Conservation (phyloP, 176 grass and related monocot species). For the Saccharum spontaneum region DNA sequence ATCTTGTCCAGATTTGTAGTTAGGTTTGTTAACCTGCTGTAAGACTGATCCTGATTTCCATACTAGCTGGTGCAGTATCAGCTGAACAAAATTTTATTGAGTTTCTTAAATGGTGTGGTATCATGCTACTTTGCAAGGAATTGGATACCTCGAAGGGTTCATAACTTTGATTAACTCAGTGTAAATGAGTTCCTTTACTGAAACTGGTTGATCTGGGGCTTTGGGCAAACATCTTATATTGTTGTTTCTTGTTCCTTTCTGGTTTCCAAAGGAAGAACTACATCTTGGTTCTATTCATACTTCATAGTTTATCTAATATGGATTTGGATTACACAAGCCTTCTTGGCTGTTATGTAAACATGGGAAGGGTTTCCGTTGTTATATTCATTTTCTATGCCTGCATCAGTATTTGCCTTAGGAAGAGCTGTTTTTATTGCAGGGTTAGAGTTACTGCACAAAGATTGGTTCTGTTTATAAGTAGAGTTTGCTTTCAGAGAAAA, state of each 20-base stretch:
- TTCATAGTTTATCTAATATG: constrained; percentile 1
- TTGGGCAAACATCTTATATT: neutral
- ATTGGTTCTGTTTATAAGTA: neutral
- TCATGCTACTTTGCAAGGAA: neutral
- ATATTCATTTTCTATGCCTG: neutral
- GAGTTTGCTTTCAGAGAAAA: neutral
- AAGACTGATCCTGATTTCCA: neutral
- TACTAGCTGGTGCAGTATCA: neutral
- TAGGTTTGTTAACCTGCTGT: neutral
- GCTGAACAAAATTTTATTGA: constrained; percentile 1
- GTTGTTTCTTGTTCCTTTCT: neutral
- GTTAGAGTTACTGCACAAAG: neutral
- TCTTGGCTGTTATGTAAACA: neutral
- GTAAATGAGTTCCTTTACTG: neutral
- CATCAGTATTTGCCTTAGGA: neutral
- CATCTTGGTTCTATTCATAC: neutral
- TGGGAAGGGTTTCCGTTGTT: neutral
- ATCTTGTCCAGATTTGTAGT: neutral
- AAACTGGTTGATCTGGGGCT: neutral
- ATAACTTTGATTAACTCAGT: neutral
- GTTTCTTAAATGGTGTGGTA: neutral
- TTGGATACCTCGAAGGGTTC: neutral
- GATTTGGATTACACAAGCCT: neutral
- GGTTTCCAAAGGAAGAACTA: neutral
- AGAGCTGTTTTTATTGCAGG: constrained; percentile 14